Evolutionary conservation across 176 grass and related monocot species (phyloP), one percentile per base, ranked within the genome.

Genomic region (Juncus effusus): DNA sequence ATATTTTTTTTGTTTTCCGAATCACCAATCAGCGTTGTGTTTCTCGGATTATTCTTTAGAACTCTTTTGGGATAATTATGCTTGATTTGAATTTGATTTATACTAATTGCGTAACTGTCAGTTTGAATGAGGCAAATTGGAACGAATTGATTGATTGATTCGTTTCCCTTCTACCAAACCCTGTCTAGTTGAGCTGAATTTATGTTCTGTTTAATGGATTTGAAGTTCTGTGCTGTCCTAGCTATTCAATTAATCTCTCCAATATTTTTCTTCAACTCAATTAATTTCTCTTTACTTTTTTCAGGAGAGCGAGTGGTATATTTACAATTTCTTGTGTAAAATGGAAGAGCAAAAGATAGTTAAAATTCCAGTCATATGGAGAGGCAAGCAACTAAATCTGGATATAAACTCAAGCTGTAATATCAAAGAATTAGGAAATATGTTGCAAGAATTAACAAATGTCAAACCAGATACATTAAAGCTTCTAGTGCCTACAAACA

Each of bases 381-480:
- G 94, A 72, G 88, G 83, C 74, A 84, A 62, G 8, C 75, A 89
- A 12, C 80, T 99, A 7, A 65, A 80, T 78, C 78, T 99, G 4
- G 80, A 89, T 54, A 81, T 87, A 6, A 80, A 90, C 62, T 64
- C 71, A 72, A 84, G 39, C 35, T 99, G 88, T 12, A 82, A 80
- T 2, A 80, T 99, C 19, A 93, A 86, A 75, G 83, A 99, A 54
- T 84, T 93, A 6, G 88, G 88, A 15, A 77, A 99, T 41, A 69
- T 86, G 57, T 62, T 99, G 42, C 94, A 90, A 67, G 85, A 82
- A 6, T 69, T 99, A 56, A 90, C 88, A 57, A 86, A 81, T 82
- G 88, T 99, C 36, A 90, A 86, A 84, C 78, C 88, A 39, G 88
- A 93, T 42, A 99, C 88, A 1, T 60, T 99, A 71, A 93, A 80